Evolutionary conservation across 2,329 filamentous ascomycete species (phyloP).

Genomic region (Colletotrichum limetticola): DNA sequence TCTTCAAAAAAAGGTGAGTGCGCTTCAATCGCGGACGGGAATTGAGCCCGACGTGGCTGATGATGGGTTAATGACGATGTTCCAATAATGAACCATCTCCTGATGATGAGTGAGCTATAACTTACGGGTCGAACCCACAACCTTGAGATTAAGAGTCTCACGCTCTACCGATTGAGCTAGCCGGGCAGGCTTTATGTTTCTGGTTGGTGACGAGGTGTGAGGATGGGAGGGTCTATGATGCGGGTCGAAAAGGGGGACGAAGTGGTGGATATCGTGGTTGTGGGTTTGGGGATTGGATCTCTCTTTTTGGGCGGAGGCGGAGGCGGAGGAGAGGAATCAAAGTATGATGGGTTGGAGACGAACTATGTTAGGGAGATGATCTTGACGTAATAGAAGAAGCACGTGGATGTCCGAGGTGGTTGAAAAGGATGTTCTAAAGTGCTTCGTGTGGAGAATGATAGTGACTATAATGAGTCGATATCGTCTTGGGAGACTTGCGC

Average conservation of each 20-base stretch:
- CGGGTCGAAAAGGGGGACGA: not conserved
- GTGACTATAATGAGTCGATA: too few species aligned
- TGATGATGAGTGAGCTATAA: too few species aligned
- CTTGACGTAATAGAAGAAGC: too few species aligned
- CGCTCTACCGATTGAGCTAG: conserved; percentile 80
- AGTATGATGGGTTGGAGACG: too few species aligned
- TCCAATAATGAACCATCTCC: not conserved
- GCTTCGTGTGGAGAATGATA: too few species aligned
- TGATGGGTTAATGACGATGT: not conserved
- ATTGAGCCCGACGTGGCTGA: conserved; percentile 31
- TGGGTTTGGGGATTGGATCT: not conserved
- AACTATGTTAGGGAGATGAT: too few species aligned
- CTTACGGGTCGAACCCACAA: conserved; percentile 60
- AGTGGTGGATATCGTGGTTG: not conserved
- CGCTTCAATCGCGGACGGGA: conserved; percentile 25
- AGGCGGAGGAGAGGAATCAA: too few species aligned
- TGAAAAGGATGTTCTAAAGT: too few species aligned
- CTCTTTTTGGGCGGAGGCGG: too few species aligned
- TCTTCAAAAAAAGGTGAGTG: not conserved
- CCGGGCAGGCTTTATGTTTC: conserved; percentile 48
- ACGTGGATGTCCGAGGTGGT: too few species aligned
- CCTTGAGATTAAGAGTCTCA: conserved; percentile 76
- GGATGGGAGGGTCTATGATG: not conserved
- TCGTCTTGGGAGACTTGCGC: too few species aligned
- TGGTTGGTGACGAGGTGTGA: not conserved